Percentiles rank a stretch among this genome's conserved stretches.
Conservation (phyloP, 176 grass and related monocot genomes). For the Otatea glauca region DNA sequence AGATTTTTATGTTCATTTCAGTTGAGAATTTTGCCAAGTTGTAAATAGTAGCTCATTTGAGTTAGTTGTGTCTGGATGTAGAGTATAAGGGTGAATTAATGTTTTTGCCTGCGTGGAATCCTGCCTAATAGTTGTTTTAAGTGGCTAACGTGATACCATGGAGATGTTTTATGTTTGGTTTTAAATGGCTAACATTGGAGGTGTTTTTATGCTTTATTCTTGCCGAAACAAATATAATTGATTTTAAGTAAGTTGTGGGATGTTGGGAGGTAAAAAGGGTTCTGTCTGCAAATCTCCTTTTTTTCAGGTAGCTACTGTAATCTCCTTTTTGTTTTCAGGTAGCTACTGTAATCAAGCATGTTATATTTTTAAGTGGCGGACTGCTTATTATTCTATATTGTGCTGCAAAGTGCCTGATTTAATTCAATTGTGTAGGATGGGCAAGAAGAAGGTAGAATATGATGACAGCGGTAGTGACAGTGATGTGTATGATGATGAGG, state of each 20-base stretch:
- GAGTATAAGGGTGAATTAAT: background rate
- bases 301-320: slow-evolving; percentile 19
- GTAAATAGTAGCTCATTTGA: background rate
- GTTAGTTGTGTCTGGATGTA: background rate
- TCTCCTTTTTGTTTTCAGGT: background rate
- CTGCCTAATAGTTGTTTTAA: background rate
- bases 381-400: slow-evolving; percentile 13
- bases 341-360: slow-evolving; percentile 22
- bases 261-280: background rate
- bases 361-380: background rate
- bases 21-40: background rate
- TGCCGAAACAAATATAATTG: background rate
- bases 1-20: background rate
- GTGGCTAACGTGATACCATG: background rate
- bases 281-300: background rate
- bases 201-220: slow-evolving; percentile 3
- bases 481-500: slow-evolving; percentile 58
- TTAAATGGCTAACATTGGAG: background rate
- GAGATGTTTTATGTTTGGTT: background rate
- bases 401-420: slow-evolving; percentile 28
- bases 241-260: slow-evolving; percentile 16
- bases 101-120: background rate
- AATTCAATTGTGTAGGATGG: slow-evolving; percentile 65
- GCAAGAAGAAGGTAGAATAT: slow-evolving; percentile 79
- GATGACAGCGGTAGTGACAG: slow-evolving; percentile 69